Conservation (phyloP, 2,329 filamentous ascomycete species). For the Arachnomyces sp. region DNA sequence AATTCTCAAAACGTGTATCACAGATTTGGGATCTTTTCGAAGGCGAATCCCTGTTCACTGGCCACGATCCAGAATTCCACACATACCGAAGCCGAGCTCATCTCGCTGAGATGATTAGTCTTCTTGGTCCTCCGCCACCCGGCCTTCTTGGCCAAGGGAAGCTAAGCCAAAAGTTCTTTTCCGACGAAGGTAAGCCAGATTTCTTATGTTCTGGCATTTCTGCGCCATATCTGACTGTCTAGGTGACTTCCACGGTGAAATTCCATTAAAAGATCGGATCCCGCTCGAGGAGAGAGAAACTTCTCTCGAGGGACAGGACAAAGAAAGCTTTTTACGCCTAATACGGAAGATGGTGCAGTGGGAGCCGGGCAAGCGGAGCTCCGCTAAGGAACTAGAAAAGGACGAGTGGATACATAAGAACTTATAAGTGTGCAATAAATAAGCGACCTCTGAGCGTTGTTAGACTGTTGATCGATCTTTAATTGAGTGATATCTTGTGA, state of each 20-base stretch:
- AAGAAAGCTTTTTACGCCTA: conserved; percentile 22
- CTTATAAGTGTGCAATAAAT: conserved; percentile 3
- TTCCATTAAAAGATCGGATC: conserved; percentile 14
- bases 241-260: conserved; percentile 22
- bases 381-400: conserved; percentile 20
- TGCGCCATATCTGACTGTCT: conserved; percentile 8
- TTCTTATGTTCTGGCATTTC: not conserved
- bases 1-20: conserved; percentile 6
- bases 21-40: conserved; percentile 47
- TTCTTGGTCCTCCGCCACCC: conserved; percentile 39
- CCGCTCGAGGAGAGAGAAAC: conserved; percentile 33
- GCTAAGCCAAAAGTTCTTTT: conserved; percentile 33
- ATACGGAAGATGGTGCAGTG: conserved; percentile 33
- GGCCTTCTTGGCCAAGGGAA: conserved; percentile 27
- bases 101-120: conserved; percentile 42
- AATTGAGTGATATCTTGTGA: no score
- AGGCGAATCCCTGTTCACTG: conserved; percentile 38
- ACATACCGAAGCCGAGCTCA: conserved; percentile 40
- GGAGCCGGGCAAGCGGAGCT: conserved; percentile 24
- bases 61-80: conserved; percentile 31
- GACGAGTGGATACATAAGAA: conserved; percentile 22
- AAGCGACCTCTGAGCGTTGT: no score
- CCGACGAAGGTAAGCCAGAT: conserved; percentile 23
- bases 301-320: conserved; percentile 28
- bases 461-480: no score